Conservation (phyloP, 768 basidiomycete genomes). For the Basidioascus undulatus region DNA sequence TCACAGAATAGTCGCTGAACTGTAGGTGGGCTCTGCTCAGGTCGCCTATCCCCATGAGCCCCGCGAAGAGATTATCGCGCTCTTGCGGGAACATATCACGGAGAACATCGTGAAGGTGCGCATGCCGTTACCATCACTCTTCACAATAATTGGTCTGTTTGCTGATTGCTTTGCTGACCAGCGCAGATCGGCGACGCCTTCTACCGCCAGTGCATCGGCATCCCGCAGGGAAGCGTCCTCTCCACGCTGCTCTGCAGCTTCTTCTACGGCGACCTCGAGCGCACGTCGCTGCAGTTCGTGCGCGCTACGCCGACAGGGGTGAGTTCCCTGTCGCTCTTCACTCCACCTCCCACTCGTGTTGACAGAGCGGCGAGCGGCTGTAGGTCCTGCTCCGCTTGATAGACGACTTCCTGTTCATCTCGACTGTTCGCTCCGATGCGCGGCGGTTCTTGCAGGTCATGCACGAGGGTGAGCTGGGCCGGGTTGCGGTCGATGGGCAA, state of each 20-base stretch:
- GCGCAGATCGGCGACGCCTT: slow-evolving; percentile 50
- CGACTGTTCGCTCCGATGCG: slow-evolving; percentile 38
- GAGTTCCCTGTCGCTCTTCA: background rate
- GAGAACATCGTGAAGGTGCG: slow-evolving; percentile 74
- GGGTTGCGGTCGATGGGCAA: background rate
- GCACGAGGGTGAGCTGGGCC: slow-evolving; percentile 30
- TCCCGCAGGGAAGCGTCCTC: slow-evolving; percentile 93
- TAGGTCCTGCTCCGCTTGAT: slow-evolving; percentile 61
- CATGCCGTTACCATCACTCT: background rate
- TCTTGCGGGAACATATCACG: slow-evolving; percentile 71
- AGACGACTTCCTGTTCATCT: slow-evolving; percentile 86
- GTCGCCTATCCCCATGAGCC: slow-evolving; percentile 32
- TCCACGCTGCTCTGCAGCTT: slow-evolving; percentile 68
- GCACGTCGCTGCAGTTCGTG: slow-evolving; percentile 25
- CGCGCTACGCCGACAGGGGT: slow-evolving; percentile 32
- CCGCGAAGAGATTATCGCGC: slow-evolving; percentile 35
- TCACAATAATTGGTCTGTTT: too few relatives aligned
- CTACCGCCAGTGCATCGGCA: slow-evolving; percentile 75
- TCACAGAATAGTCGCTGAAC: too few relatives aligned
- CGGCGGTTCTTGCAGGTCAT: slow-evolving; percentile 46
- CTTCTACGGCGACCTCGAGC: slow-evolving; percentile 83
- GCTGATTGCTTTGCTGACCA: background rate
- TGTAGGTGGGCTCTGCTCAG: slow-evolving; percentile 12
- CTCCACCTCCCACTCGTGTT: background rate
- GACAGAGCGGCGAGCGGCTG: background rate